phyloP scores from a whole-genome alignment of 1,284 basidiomycete species.

The Wallemia mellicola region DNA sequence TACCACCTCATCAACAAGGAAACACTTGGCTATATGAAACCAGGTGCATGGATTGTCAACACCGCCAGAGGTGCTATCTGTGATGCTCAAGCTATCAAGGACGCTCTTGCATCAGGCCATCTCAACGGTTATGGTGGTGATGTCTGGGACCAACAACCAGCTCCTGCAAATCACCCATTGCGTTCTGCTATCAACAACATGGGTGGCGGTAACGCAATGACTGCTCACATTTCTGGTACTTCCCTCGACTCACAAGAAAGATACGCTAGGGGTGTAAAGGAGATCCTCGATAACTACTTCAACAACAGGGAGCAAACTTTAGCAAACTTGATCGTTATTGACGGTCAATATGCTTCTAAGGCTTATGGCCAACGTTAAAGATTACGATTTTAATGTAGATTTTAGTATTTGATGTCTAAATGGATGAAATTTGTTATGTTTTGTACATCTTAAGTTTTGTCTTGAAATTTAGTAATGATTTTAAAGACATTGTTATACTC shows the following conservation, averaged over 20 bases:
- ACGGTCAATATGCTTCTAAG: conserved; percentile 15
- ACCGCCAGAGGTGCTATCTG: conserved; percentile 36
- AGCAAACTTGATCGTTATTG: conserved; percentile 44
- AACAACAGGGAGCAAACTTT: conserved; percentile 34
- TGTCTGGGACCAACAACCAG: conserved; percentile 42
- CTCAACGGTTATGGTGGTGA: conserved; percentile 27
- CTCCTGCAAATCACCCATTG: conserved; percentile 62
- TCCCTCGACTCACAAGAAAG: conserved; percentile 72
- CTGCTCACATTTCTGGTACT: conserved; percentile 29
- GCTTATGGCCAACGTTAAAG: conserved; percentile 9
- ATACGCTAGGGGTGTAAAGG: conserved; percentile 50
- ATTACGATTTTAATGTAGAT: too few species aligned
- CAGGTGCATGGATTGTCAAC: conserved; percentile 19
- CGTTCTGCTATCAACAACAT: conserved; percentile 48
- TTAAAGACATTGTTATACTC: too few species aligned
- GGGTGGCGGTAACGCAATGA: conserved; percentile 25
- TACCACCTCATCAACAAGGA: conserved; percentile 50
- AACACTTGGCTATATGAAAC: conserved; percentile 66
- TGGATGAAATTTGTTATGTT: too few species aligned
- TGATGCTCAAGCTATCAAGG: conserved; percentile 48
- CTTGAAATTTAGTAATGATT: too few species aligned
- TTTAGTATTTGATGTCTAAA: too few species aligned
- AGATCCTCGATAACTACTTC: conserved; percentile 54
- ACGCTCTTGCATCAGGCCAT: conserved; percentile 46
- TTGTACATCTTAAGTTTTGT: too few species aligned